These are phyloP conservation scores for Kodamaea laetipori DNA, from an alignment of 805 yeast species.

Conservation along the genomic window DNA sequence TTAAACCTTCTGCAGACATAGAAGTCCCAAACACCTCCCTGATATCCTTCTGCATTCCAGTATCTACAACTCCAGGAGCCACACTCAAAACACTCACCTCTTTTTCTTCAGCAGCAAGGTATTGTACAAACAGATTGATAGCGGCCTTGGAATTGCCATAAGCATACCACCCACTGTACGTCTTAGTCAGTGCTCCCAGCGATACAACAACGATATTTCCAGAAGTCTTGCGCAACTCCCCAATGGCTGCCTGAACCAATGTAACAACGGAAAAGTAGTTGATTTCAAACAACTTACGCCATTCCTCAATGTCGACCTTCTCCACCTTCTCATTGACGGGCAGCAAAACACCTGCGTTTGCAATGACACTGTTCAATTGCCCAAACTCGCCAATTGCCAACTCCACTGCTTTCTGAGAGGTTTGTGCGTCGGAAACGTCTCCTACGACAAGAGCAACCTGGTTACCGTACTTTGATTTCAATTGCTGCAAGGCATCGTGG, in stretches of 20 bases:
- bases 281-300: conserved; percentile 70
- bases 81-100: conserved; percentile 62
- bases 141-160: conserved; percentile 94
- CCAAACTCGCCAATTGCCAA: conserved; percentile 55
- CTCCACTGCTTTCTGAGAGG: conserved; percentile 42
- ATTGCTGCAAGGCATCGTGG: conserved; percentile 43
- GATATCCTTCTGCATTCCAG: conserved; percentile 82
- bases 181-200: conserved; percentile 78
- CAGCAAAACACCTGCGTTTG: conserved; percentile 82
- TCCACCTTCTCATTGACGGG: conserved; percentile 62
- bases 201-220: conserved; percentile 81
- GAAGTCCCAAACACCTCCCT: conserved; percentile 59
- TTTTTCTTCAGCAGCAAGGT: conserved; percentile 69
- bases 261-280: conserved; percentile 77
- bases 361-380: conserved; percentile 60
- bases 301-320: conserved; percentile 52
- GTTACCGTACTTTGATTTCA: conserved; percentile 47
- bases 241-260: conserved; percentile 56
- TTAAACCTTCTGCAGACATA: conserved; percentile 63
- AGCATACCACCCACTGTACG: conserved; percentile 80
- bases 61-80: conserved; percentile 95
- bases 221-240: conserved; percentile 52
- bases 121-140: conserved; percentile 68
- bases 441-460: conserved; percentile 56
- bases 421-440: conserved; percentile 54